Conservation (phyloP, 2,329 filamentous ascomycete species). For the Trichoderma polysporum region DNA sequence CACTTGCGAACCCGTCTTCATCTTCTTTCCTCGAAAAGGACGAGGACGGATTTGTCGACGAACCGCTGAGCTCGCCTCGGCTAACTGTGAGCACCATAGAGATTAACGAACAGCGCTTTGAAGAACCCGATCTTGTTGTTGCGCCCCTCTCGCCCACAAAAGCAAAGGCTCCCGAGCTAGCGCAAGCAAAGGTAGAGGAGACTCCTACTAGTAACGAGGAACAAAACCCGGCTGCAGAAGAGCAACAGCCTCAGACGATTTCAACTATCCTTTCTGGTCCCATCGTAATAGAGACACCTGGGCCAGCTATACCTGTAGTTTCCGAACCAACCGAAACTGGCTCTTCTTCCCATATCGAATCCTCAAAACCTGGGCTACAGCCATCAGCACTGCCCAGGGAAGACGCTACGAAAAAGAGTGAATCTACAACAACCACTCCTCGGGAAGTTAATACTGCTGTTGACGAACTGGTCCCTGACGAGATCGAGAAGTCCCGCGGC, state of each 20-base stretch:
- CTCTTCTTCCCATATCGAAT: not conserved
- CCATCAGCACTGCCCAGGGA: conserved; percentile 2
- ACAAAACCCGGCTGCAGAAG: not conserved
- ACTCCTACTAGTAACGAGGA: not conserved
- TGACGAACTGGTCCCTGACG: conserved; percentile 18
- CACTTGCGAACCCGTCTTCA: conserved; percentile 22
- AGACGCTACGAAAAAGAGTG: not conserved
- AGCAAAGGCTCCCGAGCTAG: conserved; percentile 25
- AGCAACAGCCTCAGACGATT: not conserved
- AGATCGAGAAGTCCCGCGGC: conserved; percentile 26
- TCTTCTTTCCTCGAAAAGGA: conserved; percentile 47
- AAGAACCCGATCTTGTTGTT: conserved; percentile 58
- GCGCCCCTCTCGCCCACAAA: conserved; percentile 57
- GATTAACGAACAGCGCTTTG: conserved; percentile 49
- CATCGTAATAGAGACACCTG: not conserved
- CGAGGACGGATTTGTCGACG: conserved; percentile 75
- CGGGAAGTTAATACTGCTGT: conserved; percentile 24
- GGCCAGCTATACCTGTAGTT: not conserved
- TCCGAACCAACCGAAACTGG: not conserved
- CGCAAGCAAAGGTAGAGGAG: not conserved
- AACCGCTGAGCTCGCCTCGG: conserved; percentile 68
- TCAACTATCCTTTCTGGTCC: conserved; percentile 2
- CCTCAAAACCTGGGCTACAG: not conserved
- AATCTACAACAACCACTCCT: not conserved
- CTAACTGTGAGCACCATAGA: conserved; percentile 62